Evolutionary conservation across 176 grass and related monocot genomes (phyloP).

Genomic region (Saccharum spontaneum): DNA sequence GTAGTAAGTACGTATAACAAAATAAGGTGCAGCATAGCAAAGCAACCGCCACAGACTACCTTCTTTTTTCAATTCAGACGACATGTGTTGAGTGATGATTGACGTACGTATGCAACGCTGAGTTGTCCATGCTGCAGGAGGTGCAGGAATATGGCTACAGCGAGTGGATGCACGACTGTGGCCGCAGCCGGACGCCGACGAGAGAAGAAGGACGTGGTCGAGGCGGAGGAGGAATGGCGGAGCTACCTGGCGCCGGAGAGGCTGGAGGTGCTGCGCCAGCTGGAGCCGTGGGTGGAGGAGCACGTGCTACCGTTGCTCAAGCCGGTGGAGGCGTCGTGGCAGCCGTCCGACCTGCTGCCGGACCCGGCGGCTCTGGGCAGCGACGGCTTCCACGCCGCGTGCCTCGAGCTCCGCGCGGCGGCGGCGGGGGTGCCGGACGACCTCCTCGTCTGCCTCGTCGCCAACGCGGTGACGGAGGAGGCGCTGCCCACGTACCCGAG

Average conservation of each 20-base stretch:
- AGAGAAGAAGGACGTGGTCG: background rate
- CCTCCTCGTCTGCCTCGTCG: conserved; percentile 64
- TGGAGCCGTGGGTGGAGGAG: conserved; percentile 59
- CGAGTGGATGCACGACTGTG: background rate
- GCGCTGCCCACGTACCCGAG: conserved; percentile 75
- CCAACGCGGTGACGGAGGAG: conserved; percentile 80
- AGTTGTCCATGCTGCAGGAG: background rate
- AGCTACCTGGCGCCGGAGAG: conserved; percentile 49
- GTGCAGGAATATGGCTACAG: background rate
- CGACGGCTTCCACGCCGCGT: conserved; percentile 56
- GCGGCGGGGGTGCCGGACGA: conserved; percentile 45
- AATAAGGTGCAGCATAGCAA: too few relatives aligned
- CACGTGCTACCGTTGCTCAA: conserved; percentile 61
- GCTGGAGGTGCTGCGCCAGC: conserved; percentile 48
- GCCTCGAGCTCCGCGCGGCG: conserved; percentile 40
- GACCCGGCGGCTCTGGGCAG: conserved; percentile 38
- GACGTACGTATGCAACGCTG: background rate
- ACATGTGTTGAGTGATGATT: background rate
- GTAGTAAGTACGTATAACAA: too few relatives aligned
- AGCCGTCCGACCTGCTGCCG: conserved; percentile 66
- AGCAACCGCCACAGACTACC: too few relatives aligned
- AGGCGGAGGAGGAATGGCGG: background rate
- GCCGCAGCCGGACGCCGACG: background rate
- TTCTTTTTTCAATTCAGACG: too few relatives aligned
- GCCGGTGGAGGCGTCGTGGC: conserved; percentile 65